Evolutionary conservation across 768 basidiomycete genomes (phyloP), one percentile per base, ranked within the genome.

Genomic region (Crepidotus variabilis): DNA sequence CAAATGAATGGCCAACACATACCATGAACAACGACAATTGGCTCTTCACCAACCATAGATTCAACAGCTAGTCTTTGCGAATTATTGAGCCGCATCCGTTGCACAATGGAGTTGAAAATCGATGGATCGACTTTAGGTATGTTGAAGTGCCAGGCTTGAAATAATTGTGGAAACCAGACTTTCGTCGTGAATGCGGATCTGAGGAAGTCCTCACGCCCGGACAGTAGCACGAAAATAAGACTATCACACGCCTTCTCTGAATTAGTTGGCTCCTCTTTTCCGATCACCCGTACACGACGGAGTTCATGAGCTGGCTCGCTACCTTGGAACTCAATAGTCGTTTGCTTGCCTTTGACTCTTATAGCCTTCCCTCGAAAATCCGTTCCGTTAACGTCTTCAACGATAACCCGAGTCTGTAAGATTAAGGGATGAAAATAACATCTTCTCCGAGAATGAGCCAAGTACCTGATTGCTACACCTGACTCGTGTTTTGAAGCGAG

Each of bases 21-120:
- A 75, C 78, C 78, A 54, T 79, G 79, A 6, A 68, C 71, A 24
- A 78, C 61, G 1, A 77, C 67, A 3, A 77, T 22, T 1, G 71
- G 70, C 56, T 23, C 24, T 52, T 45, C 23, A 20, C 39, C 39
- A 43, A 43, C 18, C 39, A 43, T 43, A 43, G 39, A 43, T 11
- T 20, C 14, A 43, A 43, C 39, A 11, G 39, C 39, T 43, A 14
- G 39, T 11, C 13, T 43, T 43, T 43, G 39, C 3, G 39, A 43
- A 20, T 20, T 20, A 11, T 43, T 43, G 39, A 43, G 39, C 13
- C 13, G 39, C 39, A 20, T 28, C 8, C 8, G 28, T 28, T 28
- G 51, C 16, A 47, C 8, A 36, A 22, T 33, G 1, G 11, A 39
- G 34, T 36, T 28, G 20, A 53, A 20, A 7, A 50, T 36, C 20